These are phyloP conservation scores for Boletus vinaceobasis DNA, from an alignment of 768 basidiomycete genomes.

Conservation along the genomic window DNA sequence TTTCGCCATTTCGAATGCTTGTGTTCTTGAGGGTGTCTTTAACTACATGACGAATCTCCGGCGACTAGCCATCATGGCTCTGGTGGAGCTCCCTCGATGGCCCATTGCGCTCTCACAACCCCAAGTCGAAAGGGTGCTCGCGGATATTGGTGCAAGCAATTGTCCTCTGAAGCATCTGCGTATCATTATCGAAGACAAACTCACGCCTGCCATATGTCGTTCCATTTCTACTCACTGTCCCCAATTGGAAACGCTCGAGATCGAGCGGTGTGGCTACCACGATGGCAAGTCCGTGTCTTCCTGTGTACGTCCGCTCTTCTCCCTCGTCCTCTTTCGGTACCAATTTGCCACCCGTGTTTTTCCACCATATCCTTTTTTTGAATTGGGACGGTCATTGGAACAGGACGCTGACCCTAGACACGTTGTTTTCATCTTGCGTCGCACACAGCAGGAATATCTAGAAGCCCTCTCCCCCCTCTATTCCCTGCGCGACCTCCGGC, in stretches of 20 bases:
- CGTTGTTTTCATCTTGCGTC: constrained; percentile 26
- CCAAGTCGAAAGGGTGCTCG: constrained; percentile 30
- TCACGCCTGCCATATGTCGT: constrained; percentile 30
- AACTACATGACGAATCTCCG: constrained; percentile 29
- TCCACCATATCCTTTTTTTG: constrained; percentile 20
- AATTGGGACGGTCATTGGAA: constrained; percentile 15
- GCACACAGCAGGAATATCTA: constrained; percentile 34
- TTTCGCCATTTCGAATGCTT: constrained; percentile 36
- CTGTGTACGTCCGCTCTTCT: constrained; percentile 30
- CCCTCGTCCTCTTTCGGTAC: constrained; percentile 9
- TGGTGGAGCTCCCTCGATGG: constrained; percentile 36
- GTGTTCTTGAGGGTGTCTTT: constrained; percentile 27
- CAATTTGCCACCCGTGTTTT: constrained; percentile 10
- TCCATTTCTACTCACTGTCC: constrained; percentile 30
- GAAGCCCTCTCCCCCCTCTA: constrained; percentile 30
- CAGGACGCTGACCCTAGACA: constrained; percentile 31
- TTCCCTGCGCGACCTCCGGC: constrained; percentile 28
- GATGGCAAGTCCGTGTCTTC: constrained; percentile 36
- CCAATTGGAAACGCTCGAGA: constrained; percentile 32
- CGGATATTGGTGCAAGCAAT: constrained; percentile 30
- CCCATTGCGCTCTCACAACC: constrained; percentile 34
- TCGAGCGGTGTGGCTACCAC: constrained; percentile 36
- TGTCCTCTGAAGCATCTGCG: constrained; percentile 33
- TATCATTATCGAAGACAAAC: constrained; percentile 35
- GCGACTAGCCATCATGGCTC: constrained; percentile 31